Evolutionary conservation across 371 early-diverging fungal genomes (phyloP).

Genomic region (Actinomortierella ambigua): DNA sequence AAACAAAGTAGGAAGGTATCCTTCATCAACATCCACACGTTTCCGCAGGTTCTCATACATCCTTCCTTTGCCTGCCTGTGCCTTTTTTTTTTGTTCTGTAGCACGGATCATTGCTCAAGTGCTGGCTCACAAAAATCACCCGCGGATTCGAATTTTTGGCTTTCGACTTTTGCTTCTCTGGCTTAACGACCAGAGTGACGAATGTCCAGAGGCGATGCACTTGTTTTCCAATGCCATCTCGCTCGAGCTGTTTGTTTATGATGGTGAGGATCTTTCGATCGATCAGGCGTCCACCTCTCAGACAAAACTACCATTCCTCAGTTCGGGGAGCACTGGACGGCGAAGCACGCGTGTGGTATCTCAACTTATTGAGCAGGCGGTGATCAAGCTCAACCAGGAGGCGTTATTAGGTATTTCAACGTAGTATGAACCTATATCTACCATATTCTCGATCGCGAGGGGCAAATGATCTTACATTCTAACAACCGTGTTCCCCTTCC

Average conservation of each 20-base stretch:
- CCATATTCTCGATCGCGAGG: not conserved
- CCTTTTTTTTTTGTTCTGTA: too few species aligned
- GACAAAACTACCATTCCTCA: constrained; percentile 16
- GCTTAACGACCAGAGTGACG: constrained; percentile 69
- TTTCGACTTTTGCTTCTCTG: constrained; percentile 75
- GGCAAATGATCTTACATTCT: too few species aligned
- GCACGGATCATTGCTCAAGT: constrained; percentile 58
- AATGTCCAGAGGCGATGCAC: constrained; percentile 65
- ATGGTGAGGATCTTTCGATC: constrained; percentile 52
- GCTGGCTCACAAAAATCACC: constrained; percentile 70
- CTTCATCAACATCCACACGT: too few species aligned
- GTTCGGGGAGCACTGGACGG: constrained; percentile 24
- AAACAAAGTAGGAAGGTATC: too few species aligned
- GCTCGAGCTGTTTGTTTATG: constrained; percentile 68
- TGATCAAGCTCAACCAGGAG: constrained; percentile 48
- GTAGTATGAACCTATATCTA: not conserved
- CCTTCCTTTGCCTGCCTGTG: not conserved
- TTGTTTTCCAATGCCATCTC: constrained; percentile 71
- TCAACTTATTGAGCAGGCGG: constrained; percentile 19
- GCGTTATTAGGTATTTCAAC: constrained; percentile 39
- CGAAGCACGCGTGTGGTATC: constrained; percentile 20
- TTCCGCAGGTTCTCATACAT: too few species aligned
- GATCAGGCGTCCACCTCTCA: constrained; percentile 37
- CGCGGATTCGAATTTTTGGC: constrained; percentile 72
- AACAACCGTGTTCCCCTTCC: too few species aligned